Conservation (phyloP, 805 yeast species). For the Lipomyces anomalus region DNA sequence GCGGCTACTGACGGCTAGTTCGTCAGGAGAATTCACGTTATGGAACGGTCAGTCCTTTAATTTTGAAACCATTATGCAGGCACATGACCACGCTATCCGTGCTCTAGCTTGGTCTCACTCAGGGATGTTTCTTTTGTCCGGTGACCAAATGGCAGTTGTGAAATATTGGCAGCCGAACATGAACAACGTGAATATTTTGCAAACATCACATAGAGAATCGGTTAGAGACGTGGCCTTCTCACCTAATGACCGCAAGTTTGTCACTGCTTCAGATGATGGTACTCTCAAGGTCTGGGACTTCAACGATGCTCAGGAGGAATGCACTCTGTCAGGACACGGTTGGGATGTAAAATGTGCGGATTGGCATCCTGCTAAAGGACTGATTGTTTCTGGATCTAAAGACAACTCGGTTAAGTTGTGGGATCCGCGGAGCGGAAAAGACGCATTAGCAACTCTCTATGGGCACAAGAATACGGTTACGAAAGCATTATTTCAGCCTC, state of each 20-base stretch:
- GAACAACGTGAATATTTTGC: conserved; percentile 80
- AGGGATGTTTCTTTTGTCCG: conserved; percentile 91
- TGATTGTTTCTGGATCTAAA: conserved; percentile 88
- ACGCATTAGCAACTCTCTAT: conserved; percentile 71
- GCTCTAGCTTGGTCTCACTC: conserved; percentile 76
- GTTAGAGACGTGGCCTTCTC: conserved; percentile 83
- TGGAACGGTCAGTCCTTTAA: conserved; percentile 96
- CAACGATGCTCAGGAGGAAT: conserved; percentile 77
- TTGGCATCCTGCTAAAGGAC: conserved; percentile 89
- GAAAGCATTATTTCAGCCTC: conserved; percentile 77
- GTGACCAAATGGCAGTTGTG: conserved; percentile 85
- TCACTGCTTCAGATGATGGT: conserved; percentile 92
- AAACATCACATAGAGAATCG: conserved; percentile 71
- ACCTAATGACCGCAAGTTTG: conserved; percentile 85
- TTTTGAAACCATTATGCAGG: conserved; percentile 97
- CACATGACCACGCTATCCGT: conserved; percentile 87
- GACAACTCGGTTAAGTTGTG: conserved; percentile 89
- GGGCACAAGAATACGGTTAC: conserved; percentile 95
- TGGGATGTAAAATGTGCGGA: conserved; percentile 98
- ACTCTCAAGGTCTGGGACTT: conserved; percentile 91
- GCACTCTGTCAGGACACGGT: conserved; percentile 81
- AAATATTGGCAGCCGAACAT: conserved; percentile 98
- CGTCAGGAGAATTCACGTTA: conserved; percentile 90
- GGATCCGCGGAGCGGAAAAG: conserved; percentile 80
- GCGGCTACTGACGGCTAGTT: conserved; percentile 79